Percentiles rank a stretch among this genome's conserved stretches.
Evolutionary conservation across 495 filamentous ascomycete species (phyloP).

Genomic region (Chaetomium cochliodes): DNA sequence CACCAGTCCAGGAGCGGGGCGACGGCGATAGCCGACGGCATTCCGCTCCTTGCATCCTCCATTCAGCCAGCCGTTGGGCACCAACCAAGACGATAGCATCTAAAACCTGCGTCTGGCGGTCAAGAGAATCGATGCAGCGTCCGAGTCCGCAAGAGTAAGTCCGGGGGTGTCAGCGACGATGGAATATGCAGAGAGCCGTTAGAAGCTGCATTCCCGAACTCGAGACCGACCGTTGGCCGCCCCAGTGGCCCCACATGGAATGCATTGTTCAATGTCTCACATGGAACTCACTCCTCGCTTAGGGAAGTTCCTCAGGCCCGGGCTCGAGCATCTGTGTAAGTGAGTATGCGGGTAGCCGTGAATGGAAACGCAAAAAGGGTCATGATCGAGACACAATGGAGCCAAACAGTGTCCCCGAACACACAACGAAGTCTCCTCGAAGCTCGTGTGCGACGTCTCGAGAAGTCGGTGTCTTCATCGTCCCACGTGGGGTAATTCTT

Average conservation of each 20-base stretch:
- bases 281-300: not conserved
- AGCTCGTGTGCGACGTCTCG: not conserved
- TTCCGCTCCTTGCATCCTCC: not conserved
- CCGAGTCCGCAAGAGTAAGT: not conserved
- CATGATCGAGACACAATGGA: not conserved
- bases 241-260: conserved; percentile 5
- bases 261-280: not conserved
- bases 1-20: not conserved
- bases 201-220: not conserved
- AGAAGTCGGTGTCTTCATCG: conserved; percentile 11
- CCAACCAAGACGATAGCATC: conserved; percentile 1
- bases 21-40: not conserved
- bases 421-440: not conserved
- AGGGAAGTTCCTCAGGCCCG: not conserved
- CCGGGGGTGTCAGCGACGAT: not conserved
- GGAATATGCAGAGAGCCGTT: conserved; percentile 14
- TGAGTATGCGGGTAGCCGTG: not conserved
- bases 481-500: conserved; percentile 12
- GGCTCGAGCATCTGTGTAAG: not conserved
- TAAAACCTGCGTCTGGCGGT: conserved; percentile 13
- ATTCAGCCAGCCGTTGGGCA: conserved; percentile 8
- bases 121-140: not conserved
- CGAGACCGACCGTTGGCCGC: conserved; percentile 17
- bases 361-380: not conserved
- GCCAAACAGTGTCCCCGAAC: not conserved